A percentile compares a stretch with the other conserved stretches of the same genome.
These are phyloP conservation scores for Diaporthe sp. DNA, from an alignment of 2,329 filamentous ascomycete species.

Conservation along the genomic window DNA sequence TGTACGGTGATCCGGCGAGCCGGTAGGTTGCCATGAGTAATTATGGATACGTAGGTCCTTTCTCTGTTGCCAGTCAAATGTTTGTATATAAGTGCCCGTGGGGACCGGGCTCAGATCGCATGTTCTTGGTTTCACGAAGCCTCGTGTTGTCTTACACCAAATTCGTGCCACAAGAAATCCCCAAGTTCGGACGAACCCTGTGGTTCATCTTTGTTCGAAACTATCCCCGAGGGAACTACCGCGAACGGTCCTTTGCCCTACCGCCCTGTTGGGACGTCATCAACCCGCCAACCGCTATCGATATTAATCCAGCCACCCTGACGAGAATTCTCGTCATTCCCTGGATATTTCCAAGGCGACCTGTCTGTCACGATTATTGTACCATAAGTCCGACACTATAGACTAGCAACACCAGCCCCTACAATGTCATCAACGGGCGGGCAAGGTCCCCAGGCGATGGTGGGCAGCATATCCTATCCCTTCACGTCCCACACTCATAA, in stretches of 20 bases:
- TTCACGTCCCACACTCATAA: background rate
- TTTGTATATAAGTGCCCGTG: background rate
- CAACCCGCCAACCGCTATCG: background rate
- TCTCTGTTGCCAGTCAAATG: background rate
- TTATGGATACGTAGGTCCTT: background rate
- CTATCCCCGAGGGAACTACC: slow-evolving; percentile 5
- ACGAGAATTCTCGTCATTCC: background rate
- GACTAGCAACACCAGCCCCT: background rate
- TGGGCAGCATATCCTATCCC: background rate
- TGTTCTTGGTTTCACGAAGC: background rate
- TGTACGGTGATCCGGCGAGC: background rate
- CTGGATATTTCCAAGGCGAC: no score
- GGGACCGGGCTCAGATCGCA: background rate
- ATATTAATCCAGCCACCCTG: background rate
- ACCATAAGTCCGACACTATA: background rate
- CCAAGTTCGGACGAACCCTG: background rate
- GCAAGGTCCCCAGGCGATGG: slow-evolving; percentile 22
- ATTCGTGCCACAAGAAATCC: background rate
- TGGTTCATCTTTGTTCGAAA: slow-evolving; percentile 9
- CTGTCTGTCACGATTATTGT: background rate
- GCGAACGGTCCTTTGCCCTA: slow-evolving; percentile 22
- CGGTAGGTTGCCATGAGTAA: background rate
- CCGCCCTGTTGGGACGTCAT: background rate
- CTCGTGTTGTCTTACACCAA: background rate
- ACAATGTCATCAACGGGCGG: slow-evolving; percentile 12